Conservation (phyloP, 768 basidiomycete genomes). For the Kwoniella bestiolae region DNA sequence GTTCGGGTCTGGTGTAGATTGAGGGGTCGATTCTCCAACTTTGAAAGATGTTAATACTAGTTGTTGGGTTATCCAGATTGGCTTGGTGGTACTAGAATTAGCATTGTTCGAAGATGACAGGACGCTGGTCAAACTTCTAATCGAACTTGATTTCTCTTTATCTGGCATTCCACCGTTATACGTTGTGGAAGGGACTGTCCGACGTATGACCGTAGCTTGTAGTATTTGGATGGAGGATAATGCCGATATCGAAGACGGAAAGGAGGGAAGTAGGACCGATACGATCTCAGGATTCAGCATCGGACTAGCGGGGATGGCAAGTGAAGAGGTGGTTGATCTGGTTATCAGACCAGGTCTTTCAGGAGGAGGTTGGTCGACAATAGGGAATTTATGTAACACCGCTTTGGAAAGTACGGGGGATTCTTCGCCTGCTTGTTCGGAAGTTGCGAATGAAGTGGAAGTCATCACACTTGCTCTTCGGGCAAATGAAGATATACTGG, state of each 20-base stretch:
- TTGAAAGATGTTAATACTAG: conserved; percentile 34
- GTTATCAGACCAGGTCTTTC: background rate
- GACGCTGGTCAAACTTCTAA: conserved; percentile 20
- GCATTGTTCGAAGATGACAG: conserved; percentile 2
- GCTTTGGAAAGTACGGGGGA: conserved; percentile 6
- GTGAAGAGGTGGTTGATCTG: conserved; percentile 2
- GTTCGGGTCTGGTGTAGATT: conserved; percentile 9
- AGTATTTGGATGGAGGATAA: conserved; percentile 29
- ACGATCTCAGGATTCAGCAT: conserved; percentile 13
- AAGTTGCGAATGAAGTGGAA: conserved; percentile 15
- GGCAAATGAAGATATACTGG: conserved; percentile 23
- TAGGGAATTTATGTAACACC: conserved; percentile 12
- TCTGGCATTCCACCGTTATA: conserved; percentile 13
- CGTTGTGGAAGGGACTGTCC: background rate
- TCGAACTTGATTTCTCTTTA: conserved; percentile 16
- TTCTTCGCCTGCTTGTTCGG: conserved; percentile 6
- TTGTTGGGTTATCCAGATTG: conserved; percentile 29
- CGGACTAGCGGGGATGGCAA: conserved; percentile 10
- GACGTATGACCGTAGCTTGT: conserved; percentile 29
- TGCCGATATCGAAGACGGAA: conserved; percentile 20
- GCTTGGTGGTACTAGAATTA: conserved; percentile 5
- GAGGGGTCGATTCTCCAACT: conserved; percentile 11
- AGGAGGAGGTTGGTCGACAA: conserved; percentile 1
- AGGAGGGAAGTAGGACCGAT: conserved; percentile 29
- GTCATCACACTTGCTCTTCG: conserved; percentile 15